Evolutionary conservation across 495 filamentous ascomycete genomes (phyloP).

Genomic region (Physcia stellaris): DNA sequence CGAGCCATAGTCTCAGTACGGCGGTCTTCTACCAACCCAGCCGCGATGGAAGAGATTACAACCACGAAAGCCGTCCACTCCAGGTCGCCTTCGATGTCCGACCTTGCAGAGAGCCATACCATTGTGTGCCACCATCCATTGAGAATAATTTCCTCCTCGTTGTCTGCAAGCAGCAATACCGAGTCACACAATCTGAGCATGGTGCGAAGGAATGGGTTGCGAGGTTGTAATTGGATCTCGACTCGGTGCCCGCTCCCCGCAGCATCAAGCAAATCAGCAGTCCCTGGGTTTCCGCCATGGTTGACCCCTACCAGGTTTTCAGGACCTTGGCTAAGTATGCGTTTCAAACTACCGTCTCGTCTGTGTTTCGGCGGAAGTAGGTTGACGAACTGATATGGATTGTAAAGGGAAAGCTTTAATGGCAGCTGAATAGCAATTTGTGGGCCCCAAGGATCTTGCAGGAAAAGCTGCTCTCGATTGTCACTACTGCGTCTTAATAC

Average conservation of each 20-base stretch:
- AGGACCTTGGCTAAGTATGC: conserved; percentile 36
- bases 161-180: conserved; percentile 41
- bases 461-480: conserved; percentile 47
- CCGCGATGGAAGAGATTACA: conserved; percentile 49
- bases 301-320: conserved; percentile 29
- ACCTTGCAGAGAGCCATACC: conserved; percentile 46
- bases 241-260: conserved; percentile 48
- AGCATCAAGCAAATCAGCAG: conserved; percentile 51
- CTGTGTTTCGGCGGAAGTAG: conserved; percentile 20
- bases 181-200: conserved; percentile 47
- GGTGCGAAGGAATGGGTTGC: conserved; percentile 42
- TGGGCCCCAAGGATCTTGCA: conserved; percentile 65
- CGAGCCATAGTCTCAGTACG: conserved; percentile 19
- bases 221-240: conserved; percentile 51
- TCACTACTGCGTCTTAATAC: conserved; percentile 52
- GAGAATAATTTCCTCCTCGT: conserved; percentile 49
- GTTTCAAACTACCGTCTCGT: conserved; percentile 38
- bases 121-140: conserved; percentile 65
- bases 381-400: conserved; percentile 27
- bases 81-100: conserved; percentile 34
- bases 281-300: conserved; percentile 34
- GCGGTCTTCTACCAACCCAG: conserved; percentile 32
- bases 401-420: conserved; percentile 29
- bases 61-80: conserved; percentile 76
- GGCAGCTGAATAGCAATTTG: conserved; percentile 43